Base-by-base conservation (phyloP, 177 flowering plant species). In the Tripterygium wilfordii region DNA sequence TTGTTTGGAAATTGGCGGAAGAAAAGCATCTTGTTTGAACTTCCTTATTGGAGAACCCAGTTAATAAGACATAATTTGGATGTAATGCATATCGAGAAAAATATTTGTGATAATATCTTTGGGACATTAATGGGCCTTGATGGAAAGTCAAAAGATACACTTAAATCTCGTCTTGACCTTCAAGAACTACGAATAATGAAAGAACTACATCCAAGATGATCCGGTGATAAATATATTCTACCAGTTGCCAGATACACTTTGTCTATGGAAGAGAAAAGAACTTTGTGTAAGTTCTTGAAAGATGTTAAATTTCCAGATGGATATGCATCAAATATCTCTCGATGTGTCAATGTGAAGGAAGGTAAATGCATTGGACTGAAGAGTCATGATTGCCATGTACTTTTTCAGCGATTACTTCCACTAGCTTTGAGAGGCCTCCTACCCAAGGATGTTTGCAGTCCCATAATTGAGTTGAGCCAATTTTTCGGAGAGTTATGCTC, bases 361-460 rank as follows among this genome's bases (percentile, higher is more conserved):
- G 5, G 10, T 0, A 68, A 48, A 13, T 12, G 65, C 0, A 8
- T 1, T 16, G 54, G 0, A 10, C 54, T 0, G 63, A 64, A 15
- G 44, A n/a, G 48, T 1, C 60, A 62, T 45, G 60, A 69, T 18
- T 53, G 26, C 25, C 67, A 69, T 58, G 32, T 69, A 10, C 13
- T 69, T 1, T 30, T 61, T 42, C 35, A 69, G 19, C 26, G 47
- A 10, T 28, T 65, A 0, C 48, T 69, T 2, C 57, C 45, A 2
- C 10, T 57, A 27, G 61, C 56, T 8, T 4, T 53, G 2, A 23
- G 53, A 1, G 36, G 47, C 0, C 0, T 35, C 2, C 15, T 69
- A 8, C 51, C 25, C 0, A 46, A 49, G n/a, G 9, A 41, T 1
- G 31, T 54, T 0, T 14, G 19, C 6, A 6, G 14, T 1, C 30